Percentiles rank a stretch among this genome's conserved stretches.
Evolutionary conservation across 108 stramenopile genomes (phyloP).

Genomic region (Nitzschia inconspicua): DNA sequence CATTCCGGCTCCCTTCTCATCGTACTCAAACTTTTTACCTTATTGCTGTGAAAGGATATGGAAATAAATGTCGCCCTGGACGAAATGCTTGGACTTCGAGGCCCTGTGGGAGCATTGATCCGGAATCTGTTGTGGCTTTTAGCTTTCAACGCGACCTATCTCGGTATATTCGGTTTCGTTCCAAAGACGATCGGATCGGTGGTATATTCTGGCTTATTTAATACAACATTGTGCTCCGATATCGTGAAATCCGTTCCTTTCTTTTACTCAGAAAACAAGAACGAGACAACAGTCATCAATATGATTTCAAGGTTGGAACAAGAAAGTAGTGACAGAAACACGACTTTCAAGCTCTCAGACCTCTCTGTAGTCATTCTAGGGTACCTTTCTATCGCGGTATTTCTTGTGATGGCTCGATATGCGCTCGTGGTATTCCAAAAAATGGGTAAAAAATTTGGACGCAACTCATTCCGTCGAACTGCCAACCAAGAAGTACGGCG

Average conservation of each 20-base stretch:
- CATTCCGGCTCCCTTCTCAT: not conserved
- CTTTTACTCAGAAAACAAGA: conserved; percentile 25
- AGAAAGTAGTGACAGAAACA: conserved; percentile 29
- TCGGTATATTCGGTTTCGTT: conserved; percentile 87
- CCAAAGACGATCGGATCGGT: conserved; percentile 69
- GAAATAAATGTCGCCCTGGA: conserved; percentile 90
- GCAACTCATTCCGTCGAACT: not conserved
- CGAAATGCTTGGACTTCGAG: conserved; percentile 91
- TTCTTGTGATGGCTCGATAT: conserved; percentile 29
- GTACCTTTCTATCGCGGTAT: conserved; percentile 40
- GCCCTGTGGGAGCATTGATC: conserved; percentile 74
- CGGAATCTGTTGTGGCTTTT: conserved; percentile 87
- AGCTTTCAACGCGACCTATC: conserved; percentile 89
- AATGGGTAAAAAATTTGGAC: conserved; percentile 4
- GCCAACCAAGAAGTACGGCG: not conserved
- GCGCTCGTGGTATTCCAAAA: conserved; percentile 6
- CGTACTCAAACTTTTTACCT: not conserved
- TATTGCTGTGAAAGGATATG: conserved; percentile 43
- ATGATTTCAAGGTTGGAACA: conserved; percentile 17
- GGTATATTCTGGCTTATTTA: conserved; percentile 24
- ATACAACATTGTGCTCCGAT: conserved; percentile 24
- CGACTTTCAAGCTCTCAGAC: conserved; percentile 58
- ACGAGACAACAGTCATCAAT: conserved; percentile 17
- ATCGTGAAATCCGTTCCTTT: conserved; percentile 21
- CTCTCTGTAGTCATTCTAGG: conserved; percentile 51